Conservation (phyloP, 2,329 filamentous ascomycete genomes). For the Calonectria hawksworthii region DNA sequence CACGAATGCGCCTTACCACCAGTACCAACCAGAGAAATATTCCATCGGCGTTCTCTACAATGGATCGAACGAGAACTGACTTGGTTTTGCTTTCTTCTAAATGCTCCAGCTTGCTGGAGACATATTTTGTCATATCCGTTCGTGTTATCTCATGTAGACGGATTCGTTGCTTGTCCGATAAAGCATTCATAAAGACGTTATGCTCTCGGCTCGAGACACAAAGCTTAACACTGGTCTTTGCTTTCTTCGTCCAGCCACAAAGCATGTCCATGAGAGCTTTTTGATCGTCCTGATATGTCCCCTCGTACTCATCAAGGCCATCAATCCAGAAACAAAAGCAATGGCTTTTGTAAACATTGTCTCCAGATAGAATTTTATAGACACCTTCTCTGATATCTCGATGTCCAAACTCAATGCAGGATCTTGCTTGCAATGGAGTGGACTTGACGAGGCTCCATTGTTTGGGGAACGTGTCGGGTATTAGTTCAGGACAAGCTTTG, state of each 20-base stretch:
- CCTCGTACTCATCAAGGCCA: not conserved
- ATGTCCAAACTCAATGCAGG: not conserved
- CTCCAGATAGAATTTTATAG: not conserved
- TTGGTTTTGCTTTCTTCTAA: not conserved
- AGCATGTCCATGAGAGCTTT: not conserved
- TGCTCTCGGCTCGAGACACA: not conserved
- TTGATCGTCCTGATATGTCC: not conserved
- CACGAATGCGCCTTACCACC: not conserved
- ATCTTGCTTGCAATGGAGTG: not conserved
- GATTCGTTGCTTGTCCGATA: not conserved
- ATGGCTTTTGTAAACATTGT: not conserved
- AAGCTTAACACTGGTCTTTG: not conserved
- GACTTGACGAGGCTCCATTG: not conserved
- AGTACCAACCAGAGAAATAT: not conserved
- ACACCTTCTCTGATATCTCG: not conserved
- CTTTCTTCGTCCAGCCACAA: not conserved
- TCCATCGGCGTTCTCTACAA: not conserved
- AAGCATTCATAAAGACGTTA: conserved; percentile 1
- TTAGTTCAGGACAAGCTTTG: not conserved
- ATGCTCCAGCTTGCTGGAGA: not conserved
- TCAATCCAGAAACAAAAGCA: not conserved
- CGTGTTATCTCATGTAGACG: not conserved
- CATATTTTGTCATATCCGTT: not conserved
- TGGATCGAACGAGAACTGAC: not conserved
- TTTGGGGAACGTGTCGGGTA: not conserved